Conservation (phyloP, 768 basidiomycete genomes). For the Asterophora parasitica region DNA sequence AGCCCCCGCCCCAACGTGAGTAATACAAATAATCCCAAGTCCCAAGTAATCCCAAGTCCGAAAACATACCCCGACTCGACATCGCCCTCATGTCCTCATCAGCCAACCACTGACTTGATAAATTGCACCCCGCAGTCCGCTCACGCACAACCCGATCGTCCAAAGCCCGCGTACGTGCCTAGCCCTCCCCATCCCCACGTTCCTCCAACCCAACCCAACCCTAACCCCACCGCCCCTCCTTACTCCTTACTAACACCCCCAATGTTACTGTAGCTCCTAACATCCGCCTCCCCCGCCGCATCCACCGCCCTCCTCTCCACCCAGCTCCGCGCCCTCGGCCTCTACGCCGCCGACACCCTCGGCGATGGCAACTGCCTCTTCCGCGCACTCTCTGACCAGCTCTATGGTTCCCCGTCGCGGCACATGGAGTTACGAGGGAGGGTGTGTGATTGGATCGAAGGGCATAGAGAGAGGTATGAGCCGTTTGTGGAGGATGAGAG, state of each 20-base stretch:
- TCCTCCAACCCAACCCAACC: constrained; percentile 26
- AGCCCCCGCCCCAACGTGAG: constrained; percentile 15
- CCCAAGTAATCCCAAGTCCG: no score
- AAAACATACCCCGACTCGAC: no score
- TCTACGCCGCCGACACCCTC: constrained; percentile 83
- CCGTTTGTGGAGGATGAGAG: constrained; percentile 85
- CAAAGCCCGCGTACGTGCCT: constrained; percentile 34
- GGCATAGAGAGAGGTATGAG: constrained; percentile 67
- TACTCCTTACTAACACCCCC: no score
- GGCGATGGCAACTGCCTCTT: constrained; percentile 95
- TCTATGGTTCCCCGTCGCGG: constrained; percentile 67
- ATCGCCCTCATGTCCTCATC: no score
- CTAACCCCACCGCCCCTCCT: constrained; percentile 13
- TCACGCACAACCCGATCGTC: constrained; percentile 36
- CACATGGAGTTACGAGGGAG: constrained; percentile 68
- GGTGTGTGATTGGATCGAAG: constrained; percentile 79
- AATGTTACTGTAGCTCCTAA: constrained; percentile 28
- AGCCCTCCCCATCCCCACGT: no score
- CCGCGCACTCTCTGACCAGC: constrained; percentile 84
- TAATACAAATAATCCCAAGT: no score
- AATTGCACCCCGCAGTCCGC: constrained; percentile 30
- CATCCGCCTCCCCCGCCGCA: constrained; percentile 11
- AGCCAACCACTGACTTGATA: no score
- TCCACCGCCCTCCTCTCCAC: constrained; percentile 44
- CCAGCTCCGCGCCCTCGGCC: constrained; percentile 72